phyloP scores from a whole-genome alignment of 2,329 filamentous ascomycete genomes.

The Lasiodiplodia gonubiensis region DNA sequence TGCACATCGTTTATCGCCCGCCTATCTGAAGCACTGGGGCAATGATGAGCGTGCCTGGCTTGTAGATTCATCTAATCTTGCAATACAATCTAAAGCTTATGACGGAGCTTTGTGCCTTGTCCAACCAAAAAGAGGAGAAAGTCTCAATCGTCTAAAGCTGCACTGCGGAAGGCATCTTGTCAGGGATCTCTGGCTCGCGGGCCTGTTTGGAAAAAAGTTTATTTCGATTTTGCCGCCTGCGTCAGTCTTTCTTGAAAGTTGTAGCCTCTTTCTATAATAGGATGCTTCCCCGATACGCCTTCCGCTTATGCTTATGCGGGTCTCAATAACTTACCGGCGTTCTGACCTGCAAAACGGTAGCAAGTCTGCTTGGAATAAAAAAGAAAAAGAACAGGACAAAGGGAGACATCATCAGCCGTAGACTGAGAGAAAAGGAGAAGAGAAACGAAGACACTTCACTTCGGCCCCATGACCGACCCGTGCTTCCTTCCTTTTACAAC shows the following conservation, averaged over 20 bases:
- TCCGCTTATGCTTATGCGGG: background rate
- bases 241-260: background rate
- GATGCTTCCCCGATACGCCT: background rate
- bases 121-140: too few relatives aligned
- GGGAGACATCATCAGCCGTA: background rate
- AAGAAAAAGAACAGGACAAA: background rate
- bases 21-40: background rate
- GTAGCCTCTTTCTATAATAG: background rate
- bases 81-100: too few relatives aligned
- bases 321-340: background rate
- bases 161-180: too few relatives aligned
- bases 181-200: too few relatives aligned
- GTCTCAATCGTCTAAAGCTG: too few relatives aligned
- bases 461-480: too few relatives aligned
- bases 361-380: background rate
- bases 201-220: too few relatives aligned
- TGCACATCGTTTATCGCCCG: background rate
- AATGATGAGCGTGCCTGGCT: background rate
- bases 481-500: slow-evolving; percentile 4
- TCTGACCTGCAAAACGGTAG: background rate
- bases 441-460: background rate
- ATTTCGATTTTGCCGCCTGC: too few relatives aligned
- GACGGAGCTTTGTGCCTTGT: too few relatives aligned
- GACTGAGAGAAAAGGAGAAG: background rate
- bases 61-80: background rate